These are phyloP conservation scores for Periconia digitata DNA, from an alignment of 2,329 filamentous ascomycete genomes.

Conservation along the genomic window DNA sequence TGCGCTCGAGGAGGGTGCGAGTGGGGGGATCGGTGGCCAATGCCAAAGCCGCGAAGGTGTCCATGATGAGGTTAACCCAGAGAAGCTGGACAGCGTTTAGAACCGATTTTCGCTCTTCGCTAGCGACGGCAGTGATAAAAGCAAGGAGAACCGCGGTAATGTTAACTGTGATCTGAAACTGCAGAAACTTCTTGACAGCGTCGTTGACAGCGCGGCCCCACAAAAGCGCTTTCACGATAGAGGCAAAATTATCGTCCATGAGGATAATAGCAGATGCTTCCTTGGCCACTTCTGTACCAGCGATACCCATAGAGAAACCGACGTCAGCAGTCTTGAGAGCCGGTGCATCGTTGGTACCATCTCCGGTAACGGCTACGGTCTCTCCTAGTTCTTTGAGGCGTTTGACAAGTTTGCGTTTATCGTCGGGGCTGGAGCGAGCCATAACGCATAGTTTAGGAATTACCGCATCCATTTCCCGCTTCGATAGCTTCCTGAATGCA, in stretches of 20 bases:
- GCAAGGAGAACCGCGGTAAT: constrained; percentile 86
- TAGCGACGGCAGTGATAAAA: constrained; percentile 83
- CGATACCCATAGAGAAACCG: constrained; percentile 83
- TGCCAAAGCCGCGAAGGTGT: constrained; percentile 86
- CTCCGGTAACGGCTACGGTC: constrained; percentile 79
- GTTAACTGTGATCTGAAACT: constrained; percentile 82
- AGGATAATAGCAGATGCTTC: constrained; percentile 83
- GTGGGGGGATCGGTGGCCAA: constrained; percentile 89
- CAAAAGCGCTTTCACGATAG: constrained; percentile 80
- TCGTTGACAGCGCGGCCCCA: constrained; percentile 63
- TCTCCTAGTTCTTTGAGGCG: constrained; percentile 68
- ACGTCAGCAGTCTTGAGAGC: constrained; percentile 80
- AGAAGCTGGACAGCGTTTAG: constrained; percentile 87
- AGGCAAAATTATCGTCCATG: constrained; percentile 86
- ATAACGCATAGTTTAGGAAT: constrained; percentile 68
- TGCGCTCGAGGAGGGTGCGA: constrained; percentile 76
- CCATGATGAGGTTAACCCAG: constrained; percentile 98
- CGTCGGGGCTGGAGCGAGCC: constrained; percentile 69
- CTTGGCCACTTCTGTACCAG: constrained; percentile 81
- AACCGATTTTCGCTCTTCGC: constrained; percentile 68
- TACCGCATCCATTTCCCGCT: constrained; percentile 57
- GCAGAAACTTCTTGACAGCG: constrained; percentile 46
- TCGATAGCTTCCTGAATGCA: constrained; percentile 71
- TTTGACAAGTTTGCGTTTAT: constrained; percentile 67
- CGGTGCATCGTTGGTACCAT: constrained; percentile 82